Evolutionary conservation across 83 land plant species (phyloP).

Genomic region (Picea abies): DNA sequence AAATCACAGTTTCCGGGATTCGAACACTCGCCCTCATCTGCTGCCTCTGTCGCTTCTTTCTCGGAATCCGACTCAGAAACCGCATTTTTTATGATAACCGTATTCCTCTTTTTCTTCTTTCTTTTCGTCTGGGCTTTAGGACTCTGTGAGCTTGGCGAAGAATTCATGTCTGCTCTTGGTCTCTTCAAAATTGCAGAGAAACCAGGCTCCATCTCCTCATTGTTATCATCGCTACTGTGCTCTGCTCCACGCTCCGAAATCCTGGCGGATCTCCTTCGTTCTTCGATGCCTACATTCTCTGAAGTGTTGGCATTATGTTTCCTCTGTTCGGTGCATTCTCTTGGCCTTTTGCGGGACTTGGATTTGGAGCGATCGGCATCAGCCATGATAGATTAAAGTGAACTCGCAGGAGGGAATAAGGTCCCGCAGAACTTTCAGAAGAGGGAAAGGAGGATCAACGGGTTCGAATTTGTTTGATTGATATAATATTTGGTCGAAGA

Average conservation of each 20-base stretch:
- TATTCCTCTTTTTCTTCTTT: background rate
- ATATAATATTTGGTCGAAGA: too few relatives aligned
- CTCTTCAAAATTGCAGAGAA: background rate
- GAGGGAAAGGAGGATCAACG: too few relatives aligned
- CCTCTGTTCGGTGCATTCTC: background rate
- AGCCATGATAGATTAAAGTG: background rate
- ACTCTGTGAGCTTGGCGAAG: background rate
- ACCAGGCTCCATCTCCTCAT: background rate
- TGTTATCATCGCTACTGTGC: background rate
- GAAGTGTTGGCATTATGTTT: too few relatives aligned
- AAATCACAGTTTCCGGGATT: background rate
- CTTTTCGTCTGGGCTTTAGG: background rate
- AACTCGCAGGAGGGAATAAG: too few relatives aligned
- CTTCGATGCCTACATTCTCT: background rate
- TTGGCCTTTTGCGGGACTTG: background rate
- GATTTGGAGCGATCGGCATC: background rate
- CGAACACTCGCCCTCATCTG: background rate
- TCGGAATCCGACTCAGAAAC: slow-evolving; percentile 1
- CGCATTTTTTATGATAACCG: background rate
- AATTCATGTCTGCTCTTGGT: background rate
- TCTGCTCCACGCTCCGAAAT: background rate
- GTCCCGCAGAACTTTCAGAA: too few relatives aligned
- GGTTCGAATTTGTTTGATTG: too few relatives aligned
- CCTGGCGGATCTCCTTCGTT: slow-evolving; percentile 8
- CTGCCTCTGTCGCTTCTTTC: background rate